A percentile compares a stretch with the other conserved stretches of the same genome.
Evolutionary conservation across 352 stramenopile species (phyloP).

Genomic region (Phytophthora vignae): DNA sequence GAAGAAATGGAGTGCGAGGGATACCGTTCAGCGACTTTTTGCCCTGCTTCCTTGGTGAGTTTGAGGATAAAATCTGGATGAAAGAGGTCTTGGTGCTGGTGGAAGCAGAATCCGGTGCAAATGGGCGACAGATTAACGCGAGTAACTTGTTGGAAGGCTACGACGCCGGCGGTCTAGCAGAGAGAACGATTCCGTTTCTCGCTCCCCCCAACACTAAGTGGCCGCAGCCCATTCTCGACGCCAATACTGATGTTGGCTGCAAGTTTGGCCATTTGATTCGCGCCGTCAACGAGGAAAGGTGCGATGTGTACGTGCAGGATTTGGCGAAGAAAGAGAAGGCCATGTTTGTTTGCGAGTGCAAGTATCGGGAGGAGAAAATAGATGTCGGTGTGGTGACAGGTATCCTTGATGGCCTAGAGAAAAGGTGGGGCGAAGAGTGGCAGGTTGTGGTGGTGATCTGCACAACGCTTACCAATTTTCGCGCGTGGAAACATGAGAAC

Average conservation of each 20-base stretch:
- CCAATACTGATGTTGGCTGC: not conserved
- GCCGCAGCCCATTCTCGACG: constrained; percentile 13
- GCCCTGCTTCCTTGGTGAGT: constrained; percentile 23
- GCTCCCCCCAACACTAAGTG: constrained; percentile 24
- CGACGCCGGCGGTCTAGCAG: no score
- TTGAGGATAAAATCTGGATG: constrained; percentile 1
- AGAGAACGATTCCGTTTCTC: constrained; percentile 11
- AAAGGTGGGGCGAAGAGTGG: not conserved
- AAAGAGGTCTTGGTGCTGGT: not conserved
- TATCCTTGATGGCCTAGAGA: not conserved
- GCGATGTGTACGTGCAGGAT: constrained; percentile 5
- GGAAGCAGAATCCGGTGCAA: not conserved
- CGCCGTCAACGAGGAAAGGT: not conserved
- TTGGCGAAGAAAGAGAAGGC: not conserved
- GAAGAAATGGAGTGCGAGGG: constrained; percentile 38
- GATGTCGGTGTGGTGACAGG: not conserved
- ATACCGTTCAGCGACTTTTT: constrained; percentile 39
- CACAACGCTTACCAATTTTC: not conserved
- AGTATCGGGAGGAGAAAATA: not conserved
- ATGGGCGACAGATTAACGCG: not conserved
- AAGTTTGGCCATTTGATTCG: constrained; percentile 25
- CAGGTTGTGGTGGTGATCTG: not conserved
- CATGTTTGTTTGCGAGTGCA: constrained; percentile 25
- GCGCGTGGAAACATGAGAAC: not conserved
- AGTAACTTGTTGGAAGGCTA: no score